Evolutionary conservation across 495 filamentous ascomycete species (phyloP), one percentile per base, ranked within the genome.

Genomic region (Neurospora pannonica): DNA sequence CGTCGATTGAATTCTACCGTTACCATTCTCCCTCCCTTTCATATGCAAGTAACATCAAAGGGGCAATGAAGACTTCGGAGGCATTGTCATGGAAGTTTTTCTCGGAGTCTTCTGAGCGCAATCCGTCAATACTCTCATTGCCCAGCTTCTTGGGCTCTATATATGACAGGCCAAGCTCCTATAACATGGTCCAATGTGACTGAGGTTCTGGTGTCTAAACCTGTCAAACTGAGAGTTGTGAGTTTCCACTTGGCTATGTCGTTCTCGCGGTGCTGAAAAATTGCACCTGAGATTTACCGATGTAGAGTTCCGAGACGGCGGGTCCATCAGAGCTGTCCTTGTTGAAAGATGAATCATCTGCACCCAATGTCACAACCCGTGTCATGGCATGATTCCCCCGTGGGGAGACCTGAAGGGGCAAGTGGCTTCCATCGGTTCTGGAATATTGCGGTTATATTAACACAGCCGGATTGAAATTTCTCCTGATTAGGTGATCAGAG

Each of bases 221-320:
- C 9, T 28, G 10, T 11, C 1, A 1, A 24, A 48, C 43, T 48
- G 8, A 24, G 4, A 13, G 4, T 13, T 54, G 3, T 21, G 3
- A 10, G 19, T 21, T n/a, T n/a, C 0, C 42, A 46, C 8, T 0
- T 46, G 3, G 1, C 1, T 0, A 4, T n/a, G 3, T 0, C 42
- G 19, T 21, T 40, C 39, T 43, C 19, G 42, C 1, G 0, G 42
- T 43, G 0, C 7, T 19, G 7, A 43, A 8, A 0, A 43, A 3
- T 7, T 43, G 2, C 21, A 54, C 46, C 11, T 19, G 28, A 34
- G 2, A 62, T 17, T 8, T 62, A 34, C 15, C 28, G 24, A 62
- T 34, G 6, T 28, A 7, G 13, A 0, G 6, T 62, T 34, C 54
- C 24, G 24, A 28, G 48, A 31, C 4, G 5, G 9, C 24, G 4